Evolutionary conservation across 75 land plant genomes (phyloP).

Genomic region (Selaginella moellendorffii): DNA sequence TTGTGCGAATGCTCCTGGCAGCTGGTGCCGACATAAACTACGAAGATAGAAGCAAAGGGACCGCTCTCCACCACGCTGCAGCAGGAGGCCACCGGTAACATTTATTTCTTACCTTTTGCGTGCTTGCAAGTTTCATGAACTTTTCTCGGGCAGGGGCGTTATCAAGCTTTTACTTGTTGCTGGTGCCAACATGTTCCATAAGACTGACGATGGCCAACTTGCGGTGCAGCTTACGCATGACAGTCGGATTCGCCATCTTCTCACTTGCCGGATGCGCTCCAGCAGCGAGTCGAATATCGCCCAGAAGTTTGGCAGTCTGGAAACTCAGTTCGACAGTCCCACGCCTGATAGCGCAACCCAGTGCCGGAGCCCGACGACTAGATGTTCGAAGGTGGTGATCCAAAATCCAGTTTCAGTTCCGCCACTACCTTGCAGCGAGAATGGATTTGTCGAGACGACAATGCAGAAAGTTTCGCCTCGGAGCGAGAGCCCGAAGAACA

Average conservation of each 20-base stretch:
- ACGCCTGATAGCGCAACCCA: too few species aligned
- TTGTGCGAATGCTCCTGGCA: conserved; percentile 17
- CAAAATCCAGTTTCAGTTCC: background rate
- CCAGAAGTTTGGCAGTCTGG: background rate
- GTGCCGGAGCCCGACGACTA: too few species aligned
- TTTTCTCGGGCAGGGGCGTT: conserved; percentile 19
- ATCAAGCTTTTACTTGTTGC: conserved; percentile 18
- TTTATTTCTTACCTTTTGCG: background rate
- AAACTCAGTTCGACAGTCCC: too few species aligned
- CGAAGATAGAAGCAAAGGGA: conserved; percentile 7
- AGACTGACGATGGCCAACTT: conserved; percentile 20
- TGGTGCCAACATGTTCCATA: conserved; percentile 24
- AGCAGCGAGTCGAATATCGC: too few species aligned
- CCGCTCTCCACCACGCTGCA: conserved; percentile 27
- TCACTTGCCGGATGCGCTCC: conserved; percentile 13
- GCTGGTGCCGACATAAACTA: conserved; percentile 24
- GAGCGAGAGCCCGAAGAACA: background rate
- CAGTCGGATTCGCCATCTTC: conserved; percentile 8
- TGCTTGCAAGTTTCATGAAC: background rate
- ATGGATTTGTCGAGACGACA: background rate
- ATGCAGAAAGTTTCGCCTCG: background rate
- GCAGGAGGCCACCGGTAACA: conserved; percentile 18
- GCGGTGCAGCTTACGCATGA: conserved; percentile 22
- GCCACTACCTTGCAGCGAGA: background rate
- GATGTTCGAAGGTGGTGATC: background rate